Evolutionary conservation across 2,329 filamentous ascomycete genomes (phyloP), one percentile per base, ranked within the genome.

Genomic region (Sporothrix luriei): DNA sequence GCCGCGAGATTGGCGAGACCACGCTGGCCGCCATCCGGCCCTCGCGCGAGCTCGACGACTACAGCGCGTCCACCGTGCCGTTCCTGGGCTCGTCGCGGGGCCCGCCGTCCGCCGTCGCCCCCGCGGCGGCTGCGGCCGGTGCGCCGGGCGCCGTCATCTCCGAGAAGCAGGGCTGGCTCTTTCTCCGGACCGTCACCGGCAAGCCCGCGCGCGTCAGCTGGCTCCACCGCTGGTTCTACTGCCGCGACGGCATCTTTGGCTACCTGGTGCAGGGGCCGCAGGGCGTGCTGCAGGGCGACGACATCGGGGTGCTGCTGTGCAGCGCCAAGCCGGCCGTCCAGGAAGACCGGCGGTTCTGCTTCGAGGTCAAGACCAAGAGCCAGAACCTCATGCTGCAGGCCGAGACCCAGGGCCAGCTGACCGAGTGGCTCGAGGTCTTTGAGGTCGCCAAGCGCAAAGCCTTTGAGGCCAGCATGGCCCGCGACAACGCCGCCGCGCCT

Each of bases 301-400:
- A 97, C 80, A 97, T 97, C 71, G 95, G 95, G 52, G 94, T 99
- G 3, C 81, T 99, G 67, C 87, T 99, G 51, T 99, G 95, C 81
- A 97, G 92, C 76, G 91, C 95, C 64, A 92, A 94, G 75, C 93
- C 94, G 21, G 93, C 94, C 0, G 91, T 96, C 66, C 90, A 92
- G 74, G 95, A 99, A 79, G 95, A 99, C 76, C 88, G 95, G 51
- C 88, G 95, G 19, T 99, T 98, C 79, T 98, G 95, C 78, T 97
- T 99, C 76, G 95, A 99, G 79, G 91, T 99, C 76, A 99, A 98
- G 83, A 99, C 95, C 2, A 99, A 97, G 79, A 97, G 92, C 76
- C 91, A 91, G 72, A 95, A 90, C 65, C 89, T 97, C 73, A 82
- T 97, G 71, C 84, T 99, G 3, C 95, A 99, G 80, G 92, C 94